These are phyloP conservation scores for Phytophthora vignae DNA, from an alignment of 352 stramenopile genomes.

Conservation along the genomic window DNA sequence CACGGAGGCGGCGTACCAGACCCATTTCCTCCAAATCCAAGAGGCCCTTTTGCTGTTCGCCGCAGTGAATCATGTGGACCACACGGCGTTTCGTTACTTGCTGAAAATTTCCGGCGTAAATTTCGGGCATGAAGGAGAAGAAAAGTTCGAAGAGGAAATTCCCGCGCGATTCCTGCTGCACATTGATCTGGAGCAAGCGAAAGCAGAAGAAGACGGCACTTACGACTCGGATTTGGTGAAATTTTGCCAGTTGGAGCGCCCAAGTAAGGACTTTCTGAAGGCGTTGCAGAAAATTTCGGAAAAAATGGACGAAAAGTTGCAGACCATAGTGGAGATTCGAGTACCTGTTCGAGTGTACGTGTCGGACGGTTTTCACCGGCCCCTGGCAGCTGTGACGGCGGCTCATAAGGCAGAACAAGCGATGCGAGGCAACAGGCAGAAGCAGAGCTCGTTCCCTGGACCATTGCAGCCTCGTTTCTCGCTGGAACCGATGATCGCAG, in stretches of 20 bases:
- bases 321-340: neutral
- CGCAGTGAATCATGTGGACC: neutral
- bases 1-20: neutral
- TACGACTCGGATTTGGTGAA: neutral
- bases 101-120: neutral
- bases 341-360: neutral
- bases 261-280: neutral
- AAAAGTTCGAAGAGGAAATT: conserved; percentile 1
- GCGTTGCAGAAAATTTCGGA: neutral
- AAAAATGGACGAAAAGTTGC: neutral
- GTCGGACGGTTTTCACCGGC: neutral
- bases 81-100: neutral
- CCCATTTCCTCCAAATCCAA: neutral
- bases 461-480: neutral
- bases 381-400: neutral
- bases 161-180: neutral
- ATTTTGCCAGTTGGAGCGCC: neutral
- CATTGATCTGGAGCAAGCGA: neutral
- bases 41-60: neutral
- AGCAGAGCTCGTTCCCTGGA: neutral
- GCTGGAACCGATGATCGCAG: neutral
- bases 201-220: neutral
- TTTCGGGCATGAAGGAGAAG: neutral
- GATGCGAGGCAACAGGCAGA: neutral
- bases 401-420: neutral